Percentiles rank a stretch among this genome's conserved stretches.
Conservation (phyloP, 345 rosid species). For the Fremontodendron californicum region DNA sequence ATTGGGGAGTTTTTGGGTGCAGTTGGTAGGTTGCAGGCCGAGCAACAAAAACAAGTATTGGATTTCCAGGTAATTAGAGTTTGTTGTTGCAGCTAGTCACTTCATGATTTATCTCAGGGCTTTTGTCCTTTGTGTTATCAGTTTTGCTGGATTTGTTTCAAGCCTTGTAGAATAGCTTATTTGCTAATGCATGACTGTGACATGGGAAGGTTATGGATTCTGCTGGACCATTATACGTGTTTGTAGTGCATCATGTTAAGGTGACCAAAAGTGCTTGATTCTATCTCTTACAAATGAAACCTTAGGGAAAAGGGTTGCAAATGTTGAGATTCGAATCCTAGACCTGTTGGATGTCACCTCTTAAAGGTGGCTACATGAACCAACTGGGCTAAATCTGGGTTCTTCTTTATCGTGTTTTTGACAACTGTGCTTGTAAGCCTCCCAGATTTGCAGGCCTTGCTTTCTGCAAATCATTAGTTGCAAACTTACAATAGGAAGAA, state of each 20-base stretch:
- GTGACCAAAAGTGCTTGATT: neutral
- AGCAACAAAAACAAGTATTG: constrained; percentile 85
- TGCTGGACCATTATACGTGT: neutral
- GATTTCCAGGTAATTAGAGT: constrained; percentile 65
- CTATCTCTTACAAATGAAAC: neutral
- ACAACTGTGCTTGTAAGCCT: neutral
- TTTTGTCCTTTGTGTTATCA: neutral
- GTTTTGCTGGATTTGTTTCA: neutral
- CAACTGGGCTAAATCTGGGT: neutral
- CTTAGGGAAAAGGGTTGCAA: neutral
- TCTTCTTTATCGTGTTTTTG: neutral
- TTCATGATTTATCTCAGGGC: neutral
- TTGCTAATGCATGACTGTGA: neutral
- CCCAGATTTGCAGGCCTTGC: neutral
- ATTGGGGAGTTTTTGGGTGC: constrained; percentile 75
- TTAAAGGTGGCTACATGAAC: too few relatives aligned
- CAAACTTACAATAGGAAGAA: too few relatives aligned
- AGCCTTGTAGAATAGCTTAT: neutral
- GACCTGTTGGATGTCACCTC: too few relatives aligned
- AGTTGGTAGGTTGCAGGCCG: constrained; percentile 73
- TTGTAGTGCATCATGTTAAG: neutral
- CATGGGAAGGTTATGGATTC: neutral
- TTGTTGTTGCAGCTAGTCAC: neutral
- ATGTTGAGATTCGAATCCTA: too few relatives aligned
- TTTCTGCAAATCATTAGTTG: neutral